Percentiles rank a stretch among this genome's conserved stretches.
phyloP scores from a whole-genome alignment of 192 early-diverging fungal genomes.

The Backusella tarrabulga region DNA sequence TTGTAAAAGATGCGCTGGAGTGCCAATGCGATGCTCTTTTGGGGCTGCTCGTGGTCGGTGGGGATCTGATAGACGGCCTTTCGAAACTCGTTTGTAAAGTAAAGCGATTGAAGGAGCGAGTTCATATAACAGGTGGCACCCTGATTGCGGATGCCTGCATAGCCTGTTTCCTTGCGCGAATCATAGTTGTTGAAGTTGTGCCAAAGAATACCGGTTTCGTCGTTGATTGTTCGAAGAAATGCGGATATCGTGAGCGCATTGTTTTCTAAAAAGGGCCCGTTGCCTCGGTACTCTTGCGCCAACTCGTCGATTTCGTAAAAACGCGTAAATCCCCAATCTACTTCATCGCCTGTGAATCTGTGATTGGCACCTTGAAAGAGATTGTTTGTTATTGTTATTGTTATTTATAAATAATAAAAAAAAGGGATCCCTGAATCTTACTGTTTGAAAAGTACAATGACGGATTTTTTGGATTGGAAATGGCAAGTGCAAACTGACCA shows the following conservation, averaged over 20 bases:
- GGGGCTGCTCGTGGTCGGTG: conserved; percentile 83
- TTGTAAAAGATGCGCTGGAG: conserved; percentile 95
- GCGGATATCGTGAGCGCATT: conserved; percentile 65
- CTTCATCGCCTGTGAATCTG: conserved; percentile 76
- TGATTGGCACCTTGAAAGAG: conserved; percentile 61
- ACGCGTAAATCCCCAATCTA: conserved; percentile 95
- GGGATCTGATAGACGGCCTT: conserved; percentile 93
- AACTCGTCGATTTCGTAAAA: conserved; percentile 63
- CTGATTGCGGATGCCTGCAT: conserved; percentile 94
- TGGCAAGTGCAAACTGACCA: conserved; percentile 75
- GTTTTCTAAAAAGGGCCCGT: conserved; percentile 66
- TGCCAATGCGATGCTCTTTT: conserved; percentile 83
- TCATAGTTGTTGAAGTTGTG: conserved; percentile 75
- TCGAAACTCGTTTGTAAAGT: conserved; percentile 93
- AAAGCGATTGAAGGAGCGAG: conserved; percentile 93
- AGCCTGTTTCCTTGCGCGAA: conserved; percentile 87
- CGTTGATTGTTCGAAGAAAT: conserved; percentile 75
- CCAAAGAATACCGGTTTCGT: conserved; percentile 92
- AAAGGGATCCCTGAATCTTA: conserved; percentile 15
- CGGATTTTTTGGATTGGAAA: conserved; percentile 75
- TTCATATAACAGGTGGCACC: conserved; percentile 99
- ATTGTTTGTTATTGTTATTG: not conserved
- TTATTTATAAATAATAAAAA: conserved; percentile 1
- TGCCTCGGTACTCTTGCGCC: conserved; percentile 32
- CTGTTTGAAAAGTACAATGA: conserved; percentile 49